phyloP scores from a whole-genome alignment of 352 stramenopile species.

The Phytophthora sansomeana region DNA sequence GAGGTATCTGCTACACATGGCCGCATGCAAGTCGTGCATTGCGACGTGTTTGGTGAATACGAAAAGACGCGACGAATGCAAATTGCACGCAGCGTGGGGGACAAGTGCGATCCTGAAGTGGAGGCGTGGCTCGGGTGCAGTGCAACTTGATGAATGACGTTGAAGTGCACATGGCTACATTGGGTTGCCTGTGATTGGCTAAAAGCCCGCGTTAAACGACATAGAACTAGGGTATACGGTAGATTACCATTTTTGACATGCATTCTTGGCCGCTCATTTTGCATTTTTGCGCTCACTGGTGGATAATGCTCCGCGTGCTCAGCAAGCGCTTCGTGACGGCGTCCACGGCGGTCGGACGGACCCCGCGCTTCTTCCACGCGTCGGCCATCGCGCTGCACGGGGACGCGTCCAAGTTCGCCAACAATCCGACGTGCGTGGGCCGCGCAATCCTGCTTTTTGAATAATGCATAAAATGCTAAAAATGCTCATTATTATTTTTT shows the following conservation, averaged over 20 bases:
- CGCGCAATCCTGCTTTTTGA: background rate
- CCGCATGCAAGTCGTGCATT: slow-evolving; percentile 56
- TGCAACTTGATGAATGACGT: slow-evolving; percentile 6
- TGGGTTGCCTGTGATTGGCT: slow-evolving; percentile 7
- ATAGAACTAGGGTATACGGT: background rate
- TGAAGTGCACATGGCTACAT: slow-evolving; percentile 20
- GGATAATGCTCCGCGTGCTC: slow-evolving; percentile 44
- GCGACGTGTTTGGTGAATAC: slow-evolving; percentile 43
- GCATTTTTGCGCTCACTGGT: slow-evolving; percentile 7
- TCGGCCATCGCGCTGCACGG: slow-evolving; percentile 55
- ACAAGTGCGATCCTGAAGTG: slow-evolving; percentile 35
- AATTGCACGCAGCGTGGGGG: slow-evolving; percentile 34
- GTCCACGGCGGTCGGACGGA: slow-evolving; percentile 1
- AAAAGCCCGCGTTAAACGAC: slow-evolving; percentile 18
- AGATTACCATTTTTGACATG: slow-evolving; percentile 8
- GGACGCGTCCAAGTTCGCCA: slow-evolving; percentile 65
- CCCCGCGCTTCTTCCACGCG: slow-evolving; percentile 50
- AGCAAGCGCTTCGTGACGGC: slow-evolving; percentile 29
- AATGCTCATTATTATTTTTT: background rate
- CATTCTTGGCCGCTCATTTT: slow-evolving; percentile 6
- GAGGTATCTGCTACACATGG: slow-evolving; percentile 56
- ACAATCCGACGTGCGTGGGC: slow-evolving; percentile 63
- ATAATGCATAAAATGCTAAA: background rate
- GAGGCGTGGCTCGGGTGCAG: slow-evolving; percentile 47
- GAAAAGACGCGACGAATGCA: slow-evolving; percentile 46